Base-by-base conservation (phyloP, 139 green algal species). In the Raphidocelis subcapitata region DNA sequence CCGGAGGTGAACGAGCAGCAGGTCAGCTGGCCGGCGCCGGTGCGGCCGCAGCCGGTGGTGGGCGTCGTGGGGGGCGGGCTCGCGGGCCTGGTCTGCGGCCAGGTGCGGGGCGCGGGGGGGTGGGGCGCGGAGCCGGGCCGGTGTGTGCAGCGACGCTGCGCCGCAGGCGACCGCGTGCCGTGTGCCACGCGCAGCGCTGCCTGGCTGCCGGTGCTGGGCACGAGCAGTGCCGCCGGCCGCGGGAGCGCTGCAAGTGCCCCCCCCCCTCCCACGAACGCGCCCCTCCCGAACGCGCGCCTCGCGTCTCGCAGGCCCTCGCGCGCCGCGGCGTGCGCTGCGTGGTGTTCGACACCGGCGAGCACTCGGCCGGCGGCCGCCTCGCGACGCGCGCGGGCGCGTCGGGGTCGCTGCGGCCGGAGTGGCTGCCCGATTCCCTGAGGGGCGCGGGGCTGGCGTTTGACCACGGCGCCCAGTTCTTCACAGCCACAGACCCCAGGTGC, bases 271-370 rank as follows among this genome's bases (percentile, higher is more conserved):
- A 37, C 28, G 31, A 24, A 10, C 60, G 37, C 28, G 28, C 26
- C 2, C 5, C 24, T 3, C 29, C 21, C 60, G 24, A 66, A 26
- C 16, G n/a, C n/a, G n/a, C n/a, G 36, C 14, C 31, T 49, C 21
- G 18, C 23, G 20, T 65, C n/a, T 32, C n/a, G 18, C 69, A 77
- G 70, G 60, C 59, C 5, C 62, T 78, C 16, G 47, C 72, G 1
- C 14, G 33, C 8, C 62, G 67, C 8, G 72, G 86, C 55, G 80
- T 91, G 29, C 54, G 71, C 12, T 76, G 57, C 44, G 72, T 78
- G 0, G 81, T 94, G 49, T 94, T 94, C 55, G 88, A 94, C 78
- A 94, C 88, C 0, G 88, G 89, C 15, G 90, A 94, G 73, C 87
- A 94, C 75, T 84, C 87, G 32, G 72, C 89, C 12, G 89, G 89